phyloP scores from a whole-genome alignment of 768 basidiomycete genomes.

The Tremella mesenterica region DNA sequence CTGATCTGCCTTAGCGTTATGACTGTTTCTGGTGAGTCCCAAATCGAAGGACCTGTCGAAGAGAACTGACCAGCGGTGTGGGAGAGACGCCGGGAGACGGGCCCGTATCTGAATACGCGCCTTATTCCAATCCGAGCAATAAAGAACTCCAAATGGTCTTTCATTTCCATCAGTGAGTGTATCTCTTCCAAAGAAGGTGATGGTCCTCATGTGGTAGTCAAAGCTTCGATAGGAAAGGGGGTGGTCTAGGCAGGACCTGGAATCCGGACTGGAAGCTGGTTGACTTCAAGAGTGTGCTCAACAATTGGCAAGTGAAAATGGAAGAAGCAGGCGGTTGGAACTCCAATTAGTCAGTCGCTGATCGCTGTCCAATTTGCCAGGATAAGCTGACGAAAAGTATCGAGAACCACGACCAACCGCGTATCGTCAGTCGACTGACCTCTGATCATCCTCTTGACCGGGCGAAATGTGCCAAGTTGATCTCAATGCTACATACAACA shows the following conservation, averaged over 20 bases:
- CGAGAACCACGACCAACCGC: slow-evolving; percentile 33
- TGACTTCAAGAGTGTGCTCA: slow-evolving; percentile 50
- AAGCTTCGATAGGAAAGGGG: slow-evolving; percentile 25
- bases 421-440: slow-evolving; percentile 60
- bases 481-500: slow-evolving; percentile 56
- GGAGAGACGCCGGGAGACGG: slow-evolving; percentile 42
- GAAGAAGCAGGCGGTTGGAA: slow-evolving; percentile 61
- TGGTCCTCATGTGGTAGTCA: neutral
- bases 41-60: neutral
- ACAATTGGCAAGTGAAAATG: slow-evolving; percentile 55
- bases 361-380: too few species aligned
- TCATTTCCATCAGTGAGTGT: slow-evolving; percentile 34
- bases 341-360: slow-evolving; percentile 44
- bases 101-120: slow-evolving; percentile 41
- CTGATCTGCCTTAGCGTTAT: slow-evolving; percentile 15
- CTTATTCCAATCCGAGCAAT: slow-evolving; percentile 55
- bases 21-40: slow-evolving; percentile 25
- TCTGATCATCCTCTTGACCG: slow-evolving; percentile 58
- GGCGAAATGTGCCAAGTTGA: slow-evolving; percentile 55
- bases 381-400: slow-evolving; percentile 11
- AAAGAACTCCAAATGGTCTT: slow-evolving; percentile 46
- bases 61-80: slow-evolving; percentile 21
- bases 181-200: neutral
- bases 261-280: slow-evolving; percentile 49
- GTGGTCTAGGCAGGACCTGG: slow-evolving; percentile 1